phyloP scores from a whole-genome alignment of 345 rosid species.

The Citrus trifoliata region DNA sequence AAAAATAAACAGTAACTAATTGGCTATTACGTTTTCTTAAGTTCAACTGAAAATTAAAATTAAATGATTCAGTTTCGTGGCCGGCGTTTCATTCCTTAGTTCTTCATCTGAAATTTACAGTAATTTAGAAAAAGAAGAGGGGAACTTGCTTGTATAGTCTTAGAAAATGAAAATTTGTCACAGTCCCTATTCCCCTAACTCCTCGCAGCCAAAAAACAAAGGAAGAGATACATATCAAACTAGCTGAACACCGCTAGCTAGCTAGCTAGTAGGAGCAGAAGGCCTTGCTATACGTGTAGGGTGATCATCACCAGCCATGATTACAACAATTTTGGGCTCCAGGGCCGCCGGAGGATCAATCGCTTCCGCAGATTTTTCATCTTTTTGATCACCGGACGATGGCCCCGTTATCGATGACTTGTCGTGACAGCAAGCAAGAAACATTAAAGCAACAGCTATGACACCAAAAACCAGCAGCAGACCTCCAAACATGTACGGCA shows the following conservation, averaged over 20 bases:
- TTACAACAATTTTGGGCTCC: slow-evolving; percentile 30
- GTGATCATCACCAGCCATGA: slow-evolving; percentile 42
- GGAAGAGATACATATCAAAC: too few relatives aligned
- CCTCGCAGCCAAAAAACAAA: too few relatives aligned
- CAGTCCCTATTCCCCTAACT: too few relatives aligned
- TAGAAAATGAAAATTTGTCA: too few relatives aligned
- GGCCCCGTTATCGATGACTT: background rate
- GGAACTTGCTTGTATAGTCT: too few relatives aligned
- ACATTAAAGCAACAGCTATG: slow-evolving; percentile 20
- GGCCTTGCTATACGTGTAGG: slow-evolving; percentile 37
- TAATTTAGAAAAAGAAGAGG: too few relatives aligned
- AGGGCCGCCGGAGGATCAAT: background rate
- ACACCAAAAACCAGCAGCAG: slow-evolving; percentile 17
- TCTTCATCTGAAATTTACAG: too few relatives aligned
- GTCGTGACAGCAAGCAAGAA: slow-evolving; percentile 23
- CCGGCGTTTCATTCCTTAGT: too few relatives aligned
- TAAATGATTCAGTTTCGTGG: background rate
- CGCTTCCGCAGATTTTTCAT: background rate
- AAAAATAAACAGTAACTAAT: too few relatives aligned
- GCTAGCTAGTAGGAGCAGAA: background rate
- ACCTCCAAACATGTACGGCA: slow-evolving; percentile 37
- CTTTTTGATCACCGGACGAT: background rate
- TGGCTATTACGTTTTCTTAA: too few relatives aligned
- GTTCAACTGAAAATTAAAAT: background rate
- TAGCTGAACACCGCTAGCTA: background rate